Evolutionary conservation across 2,329 filamentous ascomycete species (phyloP).

Genomic region (Hymenoscyphus linearis): DNA sequence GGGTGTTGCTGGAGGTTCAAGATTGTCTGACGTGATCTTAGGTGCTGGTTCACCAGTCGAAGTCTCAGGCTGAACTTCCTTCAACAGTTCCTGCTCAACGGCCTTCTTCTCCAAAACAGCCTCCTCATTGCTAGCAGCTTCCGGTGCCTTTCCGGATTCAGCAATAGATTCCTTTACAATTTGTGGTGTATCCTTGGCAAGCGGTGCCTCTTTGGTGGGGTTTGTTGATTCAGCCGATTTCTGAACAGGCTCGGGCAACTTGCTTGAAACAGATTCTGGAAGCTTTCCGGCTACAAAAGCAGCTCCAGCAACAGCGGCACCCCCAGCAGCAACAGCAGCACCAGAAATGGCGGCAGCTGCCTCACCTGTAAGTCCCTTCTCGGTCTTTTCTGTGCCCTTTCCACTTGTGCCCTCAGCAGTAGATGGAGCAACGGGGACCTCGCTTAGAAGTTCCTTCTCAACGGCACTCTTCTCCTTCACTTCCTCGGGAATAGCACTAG

Average conservation of each 20-base stretch:
- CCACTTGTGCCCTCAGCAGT: slow-evolving; percentile 52
- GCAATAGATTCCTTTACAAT: slow-evolving; percentile 54
- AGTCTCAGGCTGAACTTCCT: slow-evolving; percentile 47
- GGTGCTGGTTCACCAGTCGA: slow-evolving; percentile 29
- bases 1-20: slow-evolving; percentile 3
- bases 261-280: slow-evolving; percentile 42
- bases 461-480: slow-evolving; percentile 67
- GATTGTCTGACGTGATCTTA: slow-evolving; percentile 14
- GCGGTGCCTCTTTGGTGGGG: slow-evolving; percentile 33
- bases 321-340: slow-evolving; percentile 39
- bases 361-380: slow-evolving; percentile 41
- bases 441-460: slow-evolving; percentile 64
- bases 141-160: slow-evolving; percentile 56
- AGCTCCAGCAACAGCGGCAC: slow-evolving; percentile 37
- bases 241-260: slow-evolving; percentile 69
- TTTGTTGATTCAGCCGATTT: slow-evolving; percentile 66
- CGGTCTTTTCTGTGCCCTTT: slow-evolving; percentile 48
- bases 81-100: slow-evolving; percentile 68
- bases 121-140: slow-evolving; percentile 63
- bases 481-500: slow-evolving; percentile 58
- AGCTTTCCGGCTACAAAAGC: slow-evolving; percentile 27
- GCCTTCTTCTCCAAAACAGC: slow-evolving; percentile 71
- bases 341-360: slow-evolving; percentile 38
- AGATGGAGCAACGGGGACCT: slow-evolving; percentile 55
- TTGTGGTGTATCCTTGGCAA: slow-evolving; percentile 12